Conservation (phyloP, 2,329 filamentous ascomycete genomes). For the Colletotrichum horii region DNA sequence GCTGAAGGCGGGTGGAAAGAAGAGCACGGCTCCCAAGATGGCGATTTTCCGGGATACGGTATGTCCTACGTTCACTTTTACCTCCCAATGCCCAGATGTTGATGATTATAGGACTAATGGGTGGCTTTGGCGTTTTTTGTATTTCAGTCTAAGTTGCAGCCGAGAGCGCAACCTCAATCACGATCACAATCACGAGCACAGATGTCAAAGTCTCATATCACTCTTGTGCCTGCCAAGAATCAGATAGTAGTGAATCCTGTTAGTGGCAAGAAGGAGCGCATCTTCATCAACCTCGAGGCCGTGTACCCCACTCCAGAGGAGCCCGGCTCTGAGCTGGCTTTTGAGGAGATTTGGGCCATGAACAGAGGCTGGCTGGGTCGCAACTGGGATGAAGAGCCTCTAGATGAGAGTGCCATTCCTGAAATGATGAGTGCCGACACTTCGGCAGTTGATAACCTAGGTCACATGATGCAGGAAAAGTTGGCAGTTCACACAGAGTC, state of each 20-base stretch:
- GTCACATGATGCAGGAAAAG: constrained; percentile 36
- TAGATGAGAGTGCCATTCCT: constrained; percentile 5
- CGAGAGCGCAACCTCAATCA: constrained; percentile 30
- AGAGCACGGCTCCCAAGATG: constrained; percentile 79
- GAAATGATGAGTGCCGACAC: constrained; percentile 14
- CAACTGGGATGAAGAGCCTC: constrained; percentile 49
- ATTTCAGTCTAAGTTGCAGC: constrained; percentile 52
- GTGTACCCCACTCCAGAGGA: constrained; percentile 82
- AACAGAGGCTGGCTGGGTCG: constrained; percentile 72
- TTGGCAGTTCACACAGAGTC: constrained; percentile 49
- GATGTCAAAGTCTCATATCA: constrained; percentile 66
- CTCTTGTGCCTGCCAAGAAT: constrained; percentile 73
- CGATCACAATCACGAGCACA: constrained; percentile 49
- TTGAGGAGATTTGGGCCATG: constrained; percentile 87
- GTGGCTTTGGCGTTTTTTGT: constrained; percentile 51
- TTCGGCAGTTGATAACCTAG: constrained; percentile 23
- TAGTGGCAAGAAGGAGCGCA: constrained; percentile 82
- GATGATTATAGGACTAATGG: constrained; percentile 97
- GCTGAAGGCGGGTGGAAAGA: constrained; percentile 84
- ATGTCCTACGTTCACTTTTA: constrained; percentile 52
- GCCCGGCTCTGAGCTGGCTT: constrained; percentile 78
- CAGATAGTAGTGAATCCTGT: constrained; percentile 84
- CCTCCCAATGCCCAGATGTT: constrained; percentile 67
- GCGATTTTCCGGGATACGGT: constrained; percentile 95
- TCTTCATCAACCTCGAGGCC: constrained; percentile 85